phyloP scores from a whole-genome alignment of 768 basidiomycete genomes.

The Auricularia heimuer region DNA sequence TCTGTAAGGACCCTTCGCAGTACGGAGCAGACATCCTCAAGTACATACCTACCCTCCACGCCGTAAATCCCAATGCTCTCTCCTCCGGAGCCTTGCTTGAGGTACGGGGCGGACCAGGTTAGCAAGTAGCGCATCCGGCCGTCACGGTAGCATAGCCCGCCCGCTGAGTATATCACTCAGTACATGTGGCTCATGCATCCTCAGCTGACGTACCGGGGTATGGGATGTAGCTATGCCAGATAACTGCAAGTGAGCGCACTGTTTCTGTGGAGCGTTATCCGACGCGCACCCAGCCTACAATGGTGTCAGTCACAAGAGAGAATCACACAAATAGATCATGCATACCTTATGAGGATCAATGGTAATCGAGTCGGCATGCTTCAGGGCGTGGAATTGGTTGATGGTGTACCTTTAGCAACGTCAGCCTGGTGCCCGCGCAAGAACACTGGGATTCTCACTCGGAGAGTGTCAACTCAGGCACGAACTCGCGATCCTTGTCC shows the following conservation, averaged over 20 bases:
- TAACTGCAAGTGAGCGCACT: no score
- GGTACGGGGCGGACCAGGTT: slow-evolving; percentile 28
- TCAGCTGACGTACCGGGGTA: no score
- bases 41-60: slow-evolving; percentile 37
- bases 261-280: no score
- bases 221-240: no score
- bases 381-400: slow-evolving; percentile 19
- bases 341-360: slow-evolving; percentile 30
- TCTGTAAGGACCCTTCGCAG: background rate
- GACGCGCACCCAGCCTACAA: no score
- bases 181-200: no score
- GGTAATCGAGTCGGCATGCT: slow-evolving; percentile 30
- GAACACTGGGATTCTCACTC: slow-evolving; percentile 15
- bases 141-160: slow-evolving; percentile 32
- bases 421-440: no score
- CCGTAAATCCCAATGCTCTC: slow-evolving; percentile 36
- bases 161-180: slow-evolving; percentile 26
- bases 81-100: slow-evolving; percentile 19
- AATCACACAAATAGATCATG: no score
- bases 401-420: no score
- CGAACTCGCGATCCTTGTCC: slow-evolving; percentile 9
- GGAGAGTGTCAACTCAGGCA: slow-evolving; percentile 22
- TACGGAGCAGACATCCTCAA: background rate
- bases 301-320: no score
- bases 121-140: slow-evolving; percentile 27